A percentile compares a stretch with the other conserved stretches of the same genome.
These are phyloP conservation scores for Colletotrichum cordylinicola DNA, from an alignment of 2,329 filamentous ascomycete genomes.

Conservation along the genomic window DNA sequence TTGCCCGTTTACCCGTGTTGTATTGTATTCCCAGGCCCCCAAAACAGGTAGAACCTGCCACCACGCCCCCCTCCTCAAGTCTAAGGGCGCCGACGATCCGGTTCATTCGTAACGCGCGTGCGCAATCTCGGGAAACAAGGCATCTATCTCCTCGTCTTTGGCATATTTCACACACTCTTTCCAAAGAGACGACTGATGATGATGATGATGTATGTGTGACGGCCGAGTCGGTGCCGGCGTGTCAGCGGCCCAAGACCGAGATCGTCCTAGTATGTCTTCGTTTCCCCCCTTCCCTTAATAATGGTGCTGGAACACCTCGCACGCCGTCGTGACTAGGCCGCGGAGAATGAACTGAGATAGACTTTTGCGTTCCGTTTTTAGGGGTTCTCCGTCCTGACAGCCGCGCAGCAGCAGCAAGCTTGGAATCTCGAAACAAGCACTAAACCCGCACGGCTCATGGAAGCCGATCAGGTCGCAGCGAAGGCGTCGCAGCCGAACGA, in stretches of 20 bases:
- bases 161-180: background rate
- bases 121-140: background rate
- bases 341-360: background rate
- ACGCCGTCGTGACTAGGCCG: background rate
- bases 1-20: background rate
- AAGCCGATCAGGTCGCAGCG: background rate
- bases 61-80: background rate
- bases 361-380: background rate
- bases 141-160: background rate
- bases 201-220: background rate
- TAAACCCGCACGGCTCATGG: background rate
- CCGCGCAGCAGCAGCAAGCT: background rate
- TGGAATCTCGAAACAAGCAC: background rate
- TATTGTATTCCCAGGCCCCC: background rate
- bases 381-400: background rate
- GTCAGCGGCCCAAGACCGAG: background rate
- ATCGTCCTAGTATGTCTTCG: background rate
- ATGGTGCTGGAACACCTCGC: background rate
- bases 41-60: background rate
- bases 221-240: background rate
- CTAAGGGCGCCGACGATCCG: background rate
- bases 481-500: background rate
- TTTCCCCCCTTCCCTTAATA: background rate
- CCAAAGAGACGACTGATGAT: background rate
- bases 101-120: background rate